A percentile compares a stretch with the other conserved stretches of the same genome.
phyloP scores from a whole-genome alignment of 768 basidiomycete species.

The Cystoderma amianthinum region DNA sequence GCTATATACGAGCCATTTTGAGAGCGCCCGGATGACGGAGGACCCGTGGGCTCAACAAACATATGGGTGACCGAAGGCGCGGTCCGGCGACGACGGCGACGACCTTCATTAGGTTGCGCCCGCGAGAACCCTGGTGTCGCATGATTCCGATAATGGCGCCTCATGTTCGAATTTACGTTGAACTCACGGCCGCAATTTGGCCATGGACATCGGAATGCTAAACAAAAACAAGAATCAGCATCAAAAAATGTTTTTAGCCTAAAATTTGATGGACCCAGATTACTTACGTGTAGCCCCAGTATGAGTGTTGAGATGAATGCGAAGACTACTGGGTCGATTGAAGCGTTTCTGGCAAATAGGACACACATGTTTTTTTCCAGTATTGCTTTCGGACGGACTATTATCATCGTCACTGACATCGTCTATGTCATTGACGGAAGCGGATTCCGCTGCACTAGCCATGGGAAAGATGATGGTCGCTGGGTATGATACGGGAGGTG shows the following conservation, averaged over 20 bases:
- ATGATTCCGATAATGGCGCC: conserved; percentile 72
- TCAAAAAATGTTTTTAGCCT: too few relatives aligned
- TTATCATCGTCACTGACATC: conserved; percentile 14
- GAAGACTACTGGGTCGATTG: conserved; percentile 61
- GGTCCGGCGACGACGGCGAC: conserved; percentile 18
- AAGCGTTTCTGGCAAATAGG: conserved; percentile 56
- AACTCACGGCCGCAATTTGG: conserved; percentile 71
- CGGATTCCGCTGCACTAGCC: conserved; percentile 9
- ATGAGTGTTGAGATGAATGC: conserved; percentile 63
- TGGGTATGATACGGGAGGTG: conserved; percentile 8
- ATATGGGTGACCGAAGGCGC: conserved; percentile 4
- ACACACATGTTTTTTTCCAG: conserved; percentile 43
- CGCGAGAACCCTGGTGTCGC: conserved; percentile 24
- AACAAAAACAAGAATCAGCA: conserved; percentile 3
- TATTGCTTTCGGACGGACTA: conserved; percentile 11
- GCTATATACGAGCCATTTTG: neutral
- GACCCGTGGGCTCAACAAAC: conserved; percentile 3
- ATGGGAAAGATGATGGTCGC: conserved; percentile 18
- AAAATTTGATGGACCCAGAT: conserved; percentile 4
- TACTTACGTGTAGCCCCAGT: conserved; percentile 62
- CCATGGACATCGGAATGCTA: conserved; percentile 72
- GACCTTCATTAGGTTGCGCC: conserved; percentile 15
- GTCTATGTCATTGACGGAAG: conserved; percentile 15
- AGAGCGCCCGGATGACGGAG: neutral
- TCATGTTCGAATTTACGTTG: conserved; percentile 84